Percentiles rank a stretch among this genome's conserved stretches.
Evolutionary conservation across 2,329 filamentous ascomycete genomes (phyloP).

Genomic region (Fusarium euwallaceae): DNA sequence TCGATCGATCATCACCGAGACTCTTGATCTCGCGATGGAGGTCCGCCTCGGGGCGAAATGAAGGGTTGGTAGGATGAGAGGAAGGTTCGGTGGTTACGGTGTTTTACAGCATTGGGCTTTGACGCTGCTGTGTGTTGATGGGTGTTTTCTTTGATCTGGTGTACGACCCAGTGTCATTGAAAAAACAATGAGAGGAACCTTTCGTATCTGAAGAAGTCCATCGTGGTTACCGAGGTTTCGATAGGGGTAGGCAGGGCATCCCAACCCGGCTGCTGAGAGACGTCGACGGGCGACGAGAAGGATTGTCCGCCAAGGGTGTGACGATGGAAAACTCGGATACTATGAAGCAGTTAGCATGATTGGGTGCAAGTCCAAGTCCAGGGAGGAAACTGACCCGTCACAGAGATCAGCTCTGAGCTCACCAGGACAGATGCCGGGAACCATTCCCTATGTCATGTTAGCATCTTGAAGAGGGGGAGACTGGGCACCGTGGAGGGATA

Average conservation of each 20-base stretch:
- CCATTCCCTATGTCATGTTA: slow-evolving; percentile 9
- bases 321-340: background rate
- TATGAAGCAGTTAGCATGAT: background rate
- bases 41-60: slow-evolving; percentile 23
- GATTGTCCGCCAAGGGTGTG: background rate
- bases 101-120: too few species aligned
- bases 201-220: too few species aligned
- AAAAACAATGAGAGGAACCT: too few species aligned
- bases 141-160: too few species aligned
- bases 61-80: slow-evolving; percentile 35
- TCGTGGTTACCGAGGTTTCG: too few species aligned
- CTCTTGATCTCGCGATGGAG: slow-evolving; percentile 38
- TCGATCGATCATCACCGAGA: slow-evolving; percentile 31
- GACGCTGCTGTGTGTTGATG: too few species aligned
- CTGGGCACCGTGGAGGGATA: background rate
- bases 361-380: too few species aligned
- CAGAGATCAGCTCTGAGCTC: slow-evolving; percentile 2
- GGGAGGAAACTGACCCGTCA: background rate
- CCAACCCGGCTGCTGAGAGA: slow-evolving; percentile 9
- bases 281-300: slow-evolving; percentile 9
- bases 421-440: background rate
- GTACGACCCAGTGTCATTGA: too few species aligned
- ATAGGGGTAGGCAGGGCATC: too few species aligned
- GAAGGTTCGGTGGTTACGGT: slow-evolving; percentile 39
- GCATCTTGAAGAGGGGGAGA: background rate